These are phyloP conservation scores for Aureobasidium sp. DNA, from an alignment of 2,329 filamentous ascomycete genomes.

Conservation along the genomic window DNA sequence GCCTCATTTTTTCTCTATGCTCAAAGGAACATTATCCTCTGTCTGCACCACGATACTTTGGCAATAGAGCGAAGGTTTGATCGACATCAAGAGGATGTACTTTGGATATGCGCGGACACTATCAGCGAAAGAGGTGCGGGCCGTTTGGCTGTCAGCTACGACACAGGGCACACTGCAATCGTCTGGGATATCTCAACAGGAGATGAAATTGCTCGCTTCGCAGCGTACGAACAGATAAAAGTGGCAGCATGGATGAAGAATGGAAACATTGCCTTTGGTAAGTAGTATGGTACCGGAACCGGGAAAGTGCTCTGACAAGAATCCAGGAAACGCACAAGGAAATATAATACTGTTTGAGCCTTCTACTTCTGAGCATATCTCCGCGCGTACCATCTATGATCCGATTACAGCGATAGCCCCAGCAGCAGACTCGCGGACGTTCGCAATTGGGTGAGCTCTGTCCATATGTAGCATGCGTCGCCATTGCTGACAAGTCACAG, in stretches of 20 bases:
- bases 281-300: constrained; percentile 26
- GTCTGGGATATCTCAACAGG: constrained; percentile 95
- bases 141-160: constrained; percentile 84
- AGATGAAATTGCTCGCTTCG: constrained; percentile 83
- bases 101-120: constrained; percentile 82
- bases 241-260: constrained; percentile 94
- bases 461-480: not conserved
- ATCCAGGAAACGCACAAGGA: constrained; percentile 77
- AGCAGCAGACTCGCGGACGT: constrained; percentile 81
- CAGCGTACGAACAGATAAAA: constrained; percentile 78
- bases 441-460: constrained; percentile 74
- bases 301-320: constrained; percentile 2
- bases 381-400: constrained; percentile 85
- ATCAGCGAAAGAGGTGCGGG: constrained; percentile 81
- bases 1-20: constrained; percentile 86
- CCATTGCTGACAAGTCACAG: constrained; percentile 39
- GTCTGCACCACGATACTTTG: constrained; percentile 86
- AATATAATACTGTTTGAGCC: constrained; percentile 94
- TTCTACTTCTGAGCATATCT: constrained; percentile 85
- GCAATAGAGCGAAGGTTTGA: constrained; percentile 82
- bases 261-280: constrained; percentile 94
- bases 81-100: constrained; percentile 73
- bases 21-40: constrained; percentile 72
- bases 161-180: constrained; percentile 82
- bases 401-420: constrained; percentile 91